A percentile compares a stretch with the other conserved stretches of the same genome.
Conservation (phyloP, 192 early-diverging fungal species). For the Coemansia sp. region DNA sequence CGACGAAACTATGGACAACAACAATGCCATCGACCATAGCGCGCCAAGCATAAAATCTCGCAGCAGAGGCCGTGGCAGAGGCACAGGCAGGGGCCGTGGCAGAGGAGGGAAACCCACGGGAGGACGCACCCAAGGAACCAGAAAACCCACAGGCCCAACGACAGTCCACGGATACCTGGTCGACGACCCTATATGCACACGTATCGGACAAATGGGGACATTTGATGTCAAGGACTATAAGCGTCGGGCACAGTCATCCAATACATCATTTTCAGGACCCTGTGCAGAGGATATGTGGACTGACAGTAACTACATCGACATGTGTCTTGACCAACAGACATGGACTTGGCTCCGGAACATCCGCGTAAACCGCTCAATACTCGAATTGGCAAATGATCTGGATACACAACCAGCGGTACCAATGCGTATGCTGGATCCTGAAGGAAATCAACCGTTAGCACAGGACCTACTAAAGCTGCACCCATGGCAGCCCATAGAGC, state of each 20-base stretch:
- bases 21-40: neutral
- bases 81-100: neutral
- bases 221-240: neutral
- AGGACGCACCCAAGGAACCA: too few relatives aligned
- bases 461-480: neutral
- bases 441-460: neutral
- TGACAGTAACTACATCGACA: slow-evolving; percentile 30
- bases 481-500: neutral
- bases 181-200: neutral
- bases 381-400: neutral
- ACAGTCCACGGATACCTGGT: neutral
- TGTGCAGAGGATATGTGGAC: neutral
- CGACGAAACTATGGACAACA: neutral
- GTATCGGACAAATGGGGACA: neutral
- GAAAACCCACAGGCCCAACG: too few relatives aligned
- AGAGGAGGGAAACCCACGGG: too few relatives aligned
- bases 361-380: neutral
- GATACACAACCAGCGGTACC: neutral
- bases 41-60: neutral
- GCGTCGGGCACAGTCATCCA: neutral
- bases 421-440: neutral
- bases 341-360: slow-evolving; percentile 25
- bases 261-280: slow-evolving; percentile 19
- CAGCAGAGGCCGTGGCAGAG: neutral
- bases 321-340: slow-evolving; percentile 16